These are phyloP conservation scores for Butyriboletus appendiculatus DNA, from an alignment of 1,284 basidiomycete species.

Conservation along the genomic window DNA sequence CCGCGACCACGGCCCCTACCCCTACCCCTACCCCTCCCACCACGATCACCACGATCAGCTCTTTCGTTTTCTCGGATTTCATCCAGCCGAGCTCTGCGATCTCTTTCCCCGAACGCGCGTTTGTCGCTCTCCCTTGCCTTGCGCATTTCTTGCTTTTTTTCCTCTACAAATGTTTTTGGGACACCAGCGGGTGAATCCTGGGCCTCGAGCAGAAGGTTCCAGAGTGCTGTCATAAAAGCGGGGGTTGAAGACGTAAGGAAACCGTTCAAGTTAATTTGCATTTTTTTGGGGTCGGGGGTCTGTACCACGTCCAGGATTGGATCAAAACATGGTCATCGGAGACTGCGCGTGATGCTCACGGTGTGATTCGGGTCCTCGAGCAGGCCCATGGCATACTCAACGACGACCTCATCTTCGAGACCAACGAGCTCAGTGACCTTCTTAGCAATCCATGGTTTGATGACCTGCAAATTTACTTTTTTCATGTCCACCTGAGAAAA, in stretches of 20 bases:
- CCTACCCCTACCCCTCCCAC: constrained; percentile 48
- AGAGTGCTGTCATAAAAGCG: constrained; percentile 85
- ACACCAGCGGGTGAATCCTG: constrained; percentile 90
- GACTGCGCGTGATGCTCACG: constrained; percentile 46
- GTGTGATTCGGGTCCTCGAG: constrained; percentile 84
- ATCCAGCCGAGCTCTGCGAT: constrained; percentile 66
- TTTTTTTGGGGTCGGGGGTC: constrained; percentile 91
- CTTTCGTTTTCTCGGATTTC: constrained; percentile 63
- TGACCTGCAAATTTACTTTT: constrained; percentile 89
- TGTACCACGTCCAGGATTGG: constrained; percentile 32
- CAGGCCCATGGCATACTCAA: constrained; percentile 94
- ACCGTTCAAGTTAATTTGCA: constrained; percentile 93
- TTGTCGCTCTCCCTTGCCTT: constrained; percentile 71
- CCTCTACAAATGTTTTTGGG: constrained; percentile 91
- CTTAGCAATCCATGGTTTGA: constrained; percentile 93
- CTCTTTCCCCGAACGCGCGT: constrained; percentile 68
- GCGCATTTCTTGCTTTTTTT: constrained; percentile 94
- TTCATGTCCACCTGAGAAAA: constrained; percentile 78
- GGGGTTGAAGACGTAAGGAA: constrained; percentile 85
- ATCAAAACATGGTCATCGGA: background rate
- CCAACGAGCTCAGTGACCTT: constrained; percentile 89
- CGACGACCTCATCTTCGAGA: constrained; percentile 95
- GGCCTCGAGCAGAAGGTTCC: constrained; percentile 89
- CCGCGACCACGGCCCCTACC: constrained; percentile 49
- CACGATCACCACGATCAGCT: constrained; percentile 48